phyloP scores from a whole-genome alignment of 2,329 filamentous ascomycete species.

The Pseudogymnoascus sp. region DNA sequence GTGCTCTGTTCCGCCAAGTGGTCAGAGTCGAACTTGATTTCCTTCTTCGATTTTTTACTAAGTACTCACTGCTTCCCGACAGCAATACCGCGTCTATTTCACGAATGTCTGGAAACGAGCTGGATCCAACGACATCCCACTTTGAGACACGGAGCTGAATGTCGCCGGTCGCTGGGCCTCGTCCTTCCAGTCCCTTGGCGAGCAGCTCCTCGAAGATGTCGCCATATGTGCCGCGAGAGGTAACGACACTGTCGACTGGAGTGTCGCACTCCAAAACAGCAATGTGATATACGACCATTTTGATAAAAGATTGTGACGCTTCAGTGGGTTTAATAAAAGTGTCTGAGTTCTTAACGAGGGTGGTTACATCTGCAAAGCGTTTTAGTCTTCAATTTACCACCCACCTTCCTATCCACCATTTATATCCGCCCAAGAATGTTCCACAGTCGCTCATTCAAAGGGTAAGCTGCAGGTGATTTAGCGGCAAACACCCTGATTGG shows the following conservation, averaged over 20 bases:
- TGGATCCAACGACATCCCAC: neutral
- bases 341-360: neutral
- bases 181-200: neutral
- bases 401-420: neutral
- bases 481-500: neutral
- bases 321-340: neutral
- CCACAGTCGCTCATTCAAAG: neutral
- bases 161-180: neutral
- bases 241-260: neutral
- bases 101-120: neutral
- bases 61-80: neutral
- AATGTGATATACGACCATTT: neutral
- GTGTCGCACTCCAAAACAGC: slow-evolving; percentile 1
- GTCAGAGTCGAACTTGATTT: neutral
- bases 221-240: neutral
- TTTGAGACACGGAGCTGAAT: neutral
- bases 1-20: slow-evolving; percentile 52
- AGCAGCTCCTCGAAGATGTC: neutral
- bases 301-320: neutral
- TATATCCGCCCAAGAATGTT: neutral
- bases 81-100: neutral
- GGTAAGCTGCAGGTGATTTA: neutral
- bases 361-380: neutral
- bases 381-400: neutral
- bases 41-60: neutral